Evolutionary conservation across 805 yeast species (phyloP).

Genomic region (Metschnikowia similis): DNA sequence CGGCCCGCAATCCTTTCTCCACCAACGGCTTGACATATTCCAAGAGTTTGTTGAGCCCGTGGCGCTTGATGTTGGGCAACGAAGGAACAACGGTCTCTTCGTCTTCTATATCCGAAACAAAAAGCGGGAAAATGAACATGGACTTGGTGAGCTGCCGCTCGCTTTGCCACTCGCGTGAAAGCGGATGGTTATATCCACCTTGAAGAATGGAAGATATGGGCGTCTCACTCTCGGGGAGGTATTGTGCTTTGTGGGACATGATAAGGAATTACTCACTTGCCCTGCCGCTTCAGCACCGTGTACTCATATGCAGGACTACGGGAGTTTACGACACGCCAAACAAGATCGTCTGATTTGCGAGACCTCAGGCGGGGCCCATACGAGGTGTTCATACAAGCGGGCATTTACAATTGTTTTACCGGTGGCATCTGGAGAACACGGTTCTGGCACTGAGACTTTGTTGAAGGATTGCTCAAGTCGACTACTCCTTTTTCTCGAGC

Average conservation of each 20-base stretch:
- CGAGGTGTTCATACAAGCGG: no score
- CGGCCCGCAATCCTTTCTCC: conserved; percentile 77
- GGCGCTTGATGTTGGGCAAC: conserved; percentile 83
- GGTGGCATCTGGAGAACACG: no score
- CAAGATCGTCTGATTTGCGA: no score
- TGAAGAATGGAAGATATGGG: conserved; percentile 70
- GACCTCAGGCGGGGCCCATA: no score
- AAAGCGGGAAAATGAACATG: conserved; percentile 91
- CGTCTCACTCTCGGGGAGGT: conserved; percentile 53
- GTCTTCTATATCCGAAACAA: conserved; percentile 74
- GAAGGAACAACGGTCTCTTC: conserved; percentile 73
- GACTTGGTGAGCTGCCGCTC: conserved; percentile 78
- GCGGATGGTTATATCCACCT: conserved; percentile 92
- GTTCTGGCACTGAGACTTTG: no score
- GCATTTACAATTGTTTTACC: no score
- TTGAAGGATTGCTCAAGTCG: no score
- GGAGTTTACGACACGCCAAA: no score
- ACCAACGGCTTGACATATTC: conserved; percentile 70
- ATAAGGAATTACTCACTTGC: neutral
- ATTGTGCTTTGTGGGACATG: conserved; percentile 73
- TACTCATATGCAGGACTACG: neutral
- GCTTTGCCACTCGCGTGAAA: conserved; percentile 86
- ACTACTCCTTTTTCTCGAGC: conserved; percentile 2
- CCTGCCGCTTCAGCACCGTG: no score
- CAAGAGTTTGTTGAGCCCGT: conserved; percentile 74